Conservation (phyloP, 2,329 filamentous ascomycete species). For the Rhinocladiella similis region DNA sequence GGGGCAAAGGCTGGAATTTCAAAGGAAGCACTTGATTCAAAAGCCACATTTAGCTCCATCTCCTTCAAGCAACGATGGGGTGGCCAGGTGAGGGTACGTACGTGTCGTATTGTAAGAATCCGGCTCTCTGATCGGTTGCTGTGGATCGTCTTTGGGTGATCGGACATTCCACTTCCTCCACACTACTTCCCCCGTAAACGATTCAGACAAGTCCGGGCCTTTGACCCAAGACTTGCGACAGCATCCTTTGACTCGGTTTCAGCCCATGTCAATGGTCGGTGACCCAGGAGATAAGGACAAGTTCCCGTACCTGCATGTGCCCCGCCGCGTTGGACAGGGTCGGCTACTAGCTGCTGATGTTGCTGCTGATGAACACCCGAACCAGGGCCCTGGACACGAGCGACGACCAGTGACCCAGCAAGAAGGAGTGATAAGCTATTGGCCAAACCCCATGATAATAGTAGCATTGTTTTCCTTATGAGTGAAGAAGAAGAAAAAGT, state of each 20-base stretch:
- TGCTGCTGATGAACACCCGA: neutral
- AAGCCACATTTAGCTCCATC: neutral
- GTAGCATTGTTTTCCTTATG: conserved; percentile 13
- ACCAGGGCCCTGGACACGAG: neutral
- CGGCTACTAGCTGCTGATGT: neutral
- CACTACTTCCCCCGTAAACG: too few species aligned
- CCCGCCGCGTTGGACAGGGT: conserved; percentile 1
- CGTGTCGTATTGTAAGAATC: conserved; percentile 18
- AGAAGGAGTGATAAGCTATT: conserved; percentile 1
- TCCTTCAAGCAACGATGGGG: too few species aligned
- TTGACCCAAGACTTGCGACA: conserved; percentile 10
- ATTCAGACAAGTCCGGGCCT: too few species aligned
- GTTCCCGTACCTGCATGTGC: conserved; percentile 17
- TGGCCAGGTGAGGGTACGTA: too few species aligned
- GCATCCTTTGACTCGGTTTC: neutral
- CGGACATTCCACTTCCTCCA: conserved; percentile 9
- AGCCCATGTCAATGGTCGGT: too few species aligned
- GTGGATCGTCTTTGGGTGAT: conserved; percentile 15
- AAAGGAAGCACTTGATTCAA: conserved; percentile 34
- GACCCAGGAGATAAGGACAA: neutral
- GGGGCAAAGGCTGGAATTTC: conserved; percentile 42
- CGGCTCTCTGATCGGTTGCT: conserved; percentile 3
- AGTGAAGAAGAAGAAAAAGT: neutral
- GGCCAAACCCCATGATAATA: too few species aligned
- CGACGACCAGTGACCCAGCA: neutral